A percentile compares a stretch with the other conserved stretches of the same genome.
Conservation (phyloP, 768 basidiomycete species). For the Boletus rubescentipes region DNA sequence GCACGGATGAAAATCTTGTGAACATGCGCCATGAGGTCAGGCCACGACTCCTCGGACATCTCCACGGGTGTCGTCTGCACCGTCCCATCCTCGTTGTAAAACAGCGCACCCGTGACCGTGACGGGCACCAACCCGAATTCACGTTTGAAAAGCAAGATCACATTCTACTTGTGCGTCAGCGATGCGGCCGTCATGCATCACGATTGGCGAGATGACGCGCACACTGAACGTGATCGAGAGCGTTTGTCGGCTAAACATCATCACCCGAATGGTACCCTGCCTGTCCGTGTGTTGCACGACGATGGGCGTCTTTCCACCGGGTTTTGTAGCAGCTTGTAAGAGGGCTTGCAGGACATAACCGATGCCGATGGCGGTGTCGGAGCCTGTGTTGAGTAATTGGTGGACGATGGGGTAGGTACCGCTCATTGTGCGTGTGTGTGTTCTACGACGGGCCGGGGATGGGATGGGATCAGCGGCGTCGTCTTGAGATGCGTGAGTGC, state of each 20-base stretch:
- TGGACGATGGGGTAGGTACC: constrained; percentile 5
- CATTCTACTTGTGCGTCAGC: too few relatives aligned
- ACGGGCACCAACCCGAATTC: too few relatives aligned
- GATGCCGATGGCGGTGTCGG: constrained; percentile 35
- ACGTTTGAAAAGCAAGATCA: too few relatives aligned
- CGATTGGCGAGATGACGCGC: too few relatives aligned
- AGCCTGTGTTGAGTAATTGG: constrained; percentile 1
- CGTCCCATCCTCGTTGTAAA: constrained; percentile 2
- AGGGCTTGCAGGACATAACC: constrained; percentile 53
- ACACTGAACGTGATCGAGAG: too few relatives aligned
- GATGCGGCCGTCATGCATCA: too few relatives aligned
- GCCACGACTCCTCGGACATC: constrained; percentile 6
- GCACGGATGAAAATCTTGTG: constrained; percentile 4
- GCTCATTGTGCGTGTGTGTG: constrained; percentile 6
- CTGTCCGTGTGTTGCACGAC: constrained; percentile 4
- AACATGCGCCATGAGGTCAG: constrained; percentile 7
- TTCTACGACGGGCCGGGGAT: too few relatives aligned
- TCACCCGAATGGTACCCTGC: neutral
- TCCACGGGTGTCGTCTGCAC: neutral
- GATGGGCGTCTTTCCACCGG: neutral
- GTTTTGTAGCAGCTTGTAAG: constrained; percentile 14
- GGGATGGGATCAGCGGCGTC: too few relatives aligned
- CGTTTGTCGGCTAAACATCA: constrained; percentile 12
- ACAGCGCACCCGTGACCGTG: too few relatives aligned
- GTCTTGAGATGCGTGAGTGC: too few relatives aligned